Percentiles rank a stretch among this genome's conserved stretches.
phyloP scores from a whole-genome alignment of 805 yeast genomes.

The Lipomyces lipofer region DNA sequence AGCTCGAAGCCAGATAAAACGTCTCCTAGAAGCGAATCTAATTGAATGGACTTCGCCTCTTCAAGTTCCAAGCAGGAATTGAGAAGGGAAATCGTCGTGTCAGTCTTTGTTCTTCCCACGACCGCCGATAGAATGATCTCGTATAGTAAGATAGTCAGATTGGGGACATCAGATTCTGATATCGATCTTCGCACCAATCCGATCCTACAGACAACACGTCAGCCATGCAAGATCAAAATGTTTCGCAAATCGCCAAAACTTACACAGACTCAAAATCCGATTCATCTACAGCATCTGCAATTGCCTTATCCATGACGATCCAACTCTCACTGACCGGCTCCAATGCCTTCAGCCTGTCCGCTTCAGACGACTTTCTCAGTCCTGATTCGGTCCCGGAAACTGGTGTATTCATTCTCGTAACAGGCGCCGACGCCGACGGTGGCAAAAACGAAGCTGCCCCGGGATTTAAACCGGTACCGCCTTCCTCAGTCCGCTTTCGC shows the following conservation, averaged over 20 bases:
- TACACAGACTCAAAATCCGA: conserved; percentile 3
- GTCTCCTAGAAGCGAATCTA: conserved; percentile 19
- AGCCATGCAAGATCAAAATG: too few relatives aligned
- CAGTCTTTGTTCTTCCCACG: conserved; percentile 5
- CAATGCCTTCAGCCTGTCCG: neutral
- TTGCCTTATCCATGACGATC: conserved; percentile 11
- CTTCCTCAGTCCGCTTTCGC: conserved; percentile 16
- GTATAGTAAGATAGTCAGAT: conserved; percentile 9
- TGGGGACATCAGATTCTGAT: conserved; percentile 1
- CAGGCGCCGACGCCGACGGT: conserved; percentile 2
- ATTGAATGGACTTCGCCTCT: neutral
- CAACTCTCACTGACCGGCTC: conserved; percentile 6
- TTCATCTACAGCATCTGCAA: neutral
- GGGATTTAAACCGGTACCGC: neutral
- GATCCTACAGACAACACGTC: neutral
- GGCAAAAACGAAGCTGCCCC: neutral
- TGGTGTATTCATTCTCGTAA: neutral
- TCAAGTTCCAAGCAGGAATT: conserved; percentile 4
- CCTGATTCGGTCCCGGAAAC: neutral
- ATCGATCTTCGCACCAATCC: neutral
- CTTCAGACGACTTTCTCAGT: too few relatives aligned
- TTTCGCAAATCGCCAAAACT: neutral
- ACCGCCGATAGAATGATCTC: conserved; percentile 17
- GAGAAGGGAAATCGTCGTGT: conserved; percentile 1
- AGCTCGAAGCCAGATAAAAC: conserved; percentile 13